Evolutionary conservation across 352 stramenopile genomes (phyloP), one percentile per base, ranked within the genome.

Genomic region (Phytophthora hybrid): DNA sequence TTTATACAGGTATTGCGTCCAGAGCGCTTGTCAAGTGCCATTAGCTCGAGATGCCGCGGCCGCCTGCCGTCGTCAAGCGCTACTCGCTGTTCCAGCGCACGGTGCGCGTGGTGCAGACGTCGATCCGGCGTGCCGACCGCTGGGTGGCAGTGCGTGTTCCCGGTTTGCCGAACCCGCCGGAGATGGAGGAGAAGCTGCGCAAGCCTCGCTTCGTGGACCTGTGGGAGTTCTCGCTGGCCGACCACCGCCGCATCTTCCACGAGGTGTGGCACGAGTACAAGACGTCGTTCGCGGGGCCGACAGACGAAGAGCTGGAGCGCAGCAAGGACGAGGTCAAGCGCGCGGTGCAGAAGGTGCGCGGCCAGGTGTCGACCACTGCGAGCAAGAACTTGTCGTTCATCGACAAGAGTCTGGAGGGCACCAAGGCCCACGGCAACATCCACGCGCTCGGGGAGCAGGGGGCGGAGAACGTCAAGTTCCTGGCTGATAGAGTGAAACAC

Each of bases 31-130:
- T 16, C 10, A 18, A 44, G 37, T 44, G 37, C 10, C 37, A 44
- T 44, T 18, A 44, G 18, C 41, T 32, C 34, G 70, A 39, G 13
- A 79, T 78, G 70, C 49, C 64, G 41, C 58, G n/a, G 29, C 41
- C 74, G 55, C 46, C 54, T 18, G n/a, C 57, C 14, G 16, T 18
- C 11, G 52, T 60, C 19, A 92, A 91, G 84, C 73, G 66, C 64
- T 93, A 93, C 81, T 94, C 88, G 78, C 78, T 94, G 58, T 87
- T 95, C 67, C 88, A 96, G 84, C 83, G 77, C 51, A 67, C 77
- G 19, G 82, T 96, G 76, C 88, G 89, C 44, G 62, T 93, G 56
- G 64, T 78, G 59, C 90, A 96, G 83, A 93, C 80, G 59, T 86
- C 82, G 1, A 72, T 88, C 21, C 84, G 88, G 5, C 77, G 77